Percentiles rank a stretch among this genome's conserved stretches.
phyloP scores from a whole-genome alignment of 345 rosid genomes.

The Salix caprea region DNA sequence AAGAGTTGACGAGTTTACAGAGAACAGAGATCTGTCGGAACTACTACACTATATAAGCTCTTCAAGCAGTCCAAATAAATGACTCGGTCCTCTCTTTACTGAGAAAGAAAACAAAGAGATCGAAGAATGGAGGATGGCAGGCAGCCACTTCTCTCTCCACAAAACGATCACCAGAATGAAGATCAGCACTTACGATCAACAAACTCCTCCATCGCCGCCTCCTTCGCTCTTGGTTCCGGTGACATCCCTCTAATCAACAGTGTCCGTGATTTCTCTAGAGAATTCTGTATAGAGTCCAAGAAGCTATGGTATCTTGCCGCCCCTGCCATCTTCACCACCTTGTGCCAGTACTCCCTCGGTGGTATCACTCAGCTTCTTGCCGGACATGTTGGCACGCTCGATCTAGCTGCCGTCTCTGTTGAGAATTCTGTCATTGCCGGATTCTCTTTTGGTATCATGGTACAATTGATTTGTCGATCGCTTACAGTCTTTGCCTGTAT shows the following conservation, averaged over 20 bases:
- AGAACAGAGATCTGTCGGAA: too few species aligned
- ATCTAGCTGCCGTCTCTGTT: constrained; percentile 16
- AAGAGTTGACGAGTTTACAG: too few species aligned
- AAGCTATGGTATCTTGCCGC: constrained; percentile 16
- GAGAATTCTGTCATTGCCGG: constrained; percentile 22
- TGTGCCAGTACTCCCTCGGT: constrained; percentile 19
- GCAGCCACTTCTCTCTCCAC: constrained; percentile 15
- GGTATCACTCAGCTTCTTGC: constrained; percentile 12
- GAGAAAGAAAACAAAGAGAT: too few species aligned
- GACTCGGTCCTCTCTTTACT: too few species aligned
- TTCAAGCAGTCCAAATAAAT: too few species aligned
- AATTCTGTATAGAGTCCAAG: constrained; percentile 5
- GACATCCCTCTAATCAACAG: constrained; percentile 21
- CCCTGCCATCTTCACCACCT: constrained; percentile 17
- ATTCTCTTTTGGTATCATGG: constrained; percentile 20
- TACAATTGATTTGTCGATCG: background rate
- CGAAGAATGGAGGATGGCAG: constrained; percentile 13
- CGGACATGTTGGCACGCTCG: constrained; percentile 11
- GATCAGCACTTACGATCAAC: background rate
- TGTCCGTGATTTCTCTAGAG: constrained; percentile 9
- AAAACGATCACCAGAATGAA: background rate
- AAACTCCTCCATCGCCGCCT: background rate
- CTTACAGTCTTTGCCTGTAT: too few species aligned
- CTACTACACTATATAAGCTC: too few species aligned
- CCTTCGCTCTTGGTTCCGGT: constrained; percentile 6